Base-by-base conservation (phyloP, 768 basidiomycete genomes). In the Cubamyces lactineus region DNA sequence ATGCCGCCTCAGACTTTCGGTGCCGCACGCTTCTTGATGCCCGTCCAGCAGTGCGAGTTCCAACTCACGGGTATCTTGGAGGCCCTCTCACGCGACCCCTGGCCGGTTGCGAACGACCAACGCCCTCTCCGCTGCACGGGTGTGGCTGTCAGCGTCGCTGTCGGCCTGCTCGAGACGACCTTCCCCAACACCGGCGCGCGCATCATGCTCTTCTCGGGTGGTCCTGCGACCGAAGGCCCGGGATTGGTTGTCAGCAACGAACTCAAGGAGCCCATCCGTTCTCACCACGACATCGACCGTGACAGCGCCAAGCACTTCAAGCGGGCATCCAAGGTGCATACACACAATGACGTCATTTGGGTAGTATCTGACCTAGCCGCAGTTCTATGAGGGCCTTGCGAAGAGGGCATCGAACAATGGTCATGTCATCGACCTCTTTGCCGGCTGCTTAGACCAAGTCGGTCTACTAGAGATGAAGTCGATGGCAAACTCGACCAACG, bases 281-380 rank as follows among this genome's bases (percentile, higher is more conserved):
- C 95, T 8, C 97, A 99, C 73, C 96, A 98, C 77, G 97, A 99
- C 71, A 98, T 98, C 69, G 97, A 99, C 70, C 84, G 94, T 19
- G 97, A 99, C 74, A 91, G 86, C 64, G 96, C 90, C 46, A 98
- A 98, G 76, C 95, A 99, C 73, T 98, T 89, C 80, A 98, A 98
- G 78, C 89, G 94, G 47, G 94, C 97, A 15, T 85, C 87, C 64
- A 99, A 98, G 87, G 96, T 96, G 63, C 52, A 80, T 53, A 1
- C 17, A 56, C 15, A 19, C 34, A 12, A 19, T 57, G 28, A 50
- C 67, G 39, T 34, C 40, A 50, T 24, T 9, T 9, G 16, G 30
- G 1, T 28, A 2, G 13, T 40, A 16, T 3, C 59, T 69, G 41
- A 69, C 39, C 28, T 24, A n/a, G 7, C 53, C 43, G 11, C 64